Base-by-base conservation (phyloP, 257 asterid genomes). In the Solanum pimpinellifolium region DNA sequence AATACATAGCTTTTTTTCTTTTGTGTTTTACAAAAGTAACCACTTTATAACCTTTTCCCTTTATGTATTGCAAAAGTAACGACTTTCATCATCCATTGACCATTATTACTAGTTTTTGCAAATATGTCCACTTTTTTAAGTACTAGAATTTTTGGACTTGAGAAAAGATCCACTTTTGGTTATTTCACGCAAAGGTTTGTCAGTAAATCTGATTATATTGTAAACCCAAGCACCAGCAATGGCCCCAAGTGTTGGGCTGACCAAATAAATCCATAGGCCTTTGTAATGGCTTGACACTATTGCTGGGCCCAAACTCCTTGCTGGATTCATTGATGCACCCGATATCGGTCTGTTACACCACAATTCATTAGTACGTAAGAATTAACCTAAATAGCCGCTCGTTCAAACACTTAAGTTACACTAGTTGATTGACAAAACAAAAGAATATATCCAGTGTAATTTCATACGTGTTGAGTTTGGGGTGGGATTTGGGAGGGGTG, bases 311-410 rank as follows among this genome's bases (percentile, higher is more conserved):
- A 96, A 90, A 91, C 96, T 94, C 89, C 98, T 92, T 85, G 99
- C 98, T 81, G 99, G 99, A 77, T 96, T 96, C 99, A 96, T 96
- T n/a, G 99, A 96, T 31, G 99, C 99, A 69, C 98, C 99, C 0
- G 99, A 94, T 16, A 96, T 91, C 2, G 98, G 94, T 89, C 99
- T 95, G 91, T 88, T 68, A 66, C 88, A 41, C 29, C 25, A 82
- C 29, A 65, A 76, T 15, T 86, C 82, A 41, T 16, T 9, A 33
- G 27, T 56, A 56, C n/a, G n/a, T 70, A 14, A 68, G 12, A 29
- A 70, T 31, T 7, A 31, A 70, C 10, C 5, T 70, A 70, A 70
- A 70, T 70, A 70, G 13, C 3, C n/a, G 21, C 18, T 65, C 9
- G 9, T 25, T 12, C 72, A 65, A 65, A 2, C 2, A 1, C 4